Evolutionary conservation across 2,329 filamentous ascomycete genomes (phyloP).

Genomic region (Shiraia bambusicola): DNA sequence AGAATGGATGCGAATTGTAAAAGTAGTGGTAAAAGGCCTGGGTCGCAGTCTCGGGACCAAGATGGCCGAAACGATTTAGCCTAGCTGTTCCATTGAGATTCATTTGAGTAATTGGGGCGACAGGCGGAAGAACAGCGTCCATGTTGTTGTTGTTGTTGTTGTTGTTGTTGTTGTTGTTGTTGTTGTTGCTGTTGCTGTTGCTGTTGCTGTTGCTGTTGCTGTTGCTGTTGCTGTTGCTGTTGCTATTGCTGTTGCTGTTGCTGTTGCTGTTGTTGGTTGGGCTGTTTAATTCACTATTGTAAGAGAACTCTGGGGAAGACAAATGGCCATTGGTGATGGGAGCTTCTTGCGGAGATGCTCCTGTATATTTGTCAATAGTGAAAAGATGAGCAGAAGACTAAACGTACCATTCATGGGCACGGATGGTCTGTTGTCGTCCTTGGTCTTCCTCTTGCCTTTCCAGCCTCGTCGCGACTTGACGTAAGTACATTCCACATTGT

Average conservation of each 20-base stretch:
- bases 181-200: no score
- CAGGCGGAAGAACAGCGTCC: constrained; percentile 16
- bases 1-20: constrained; percentile 57
- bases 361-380: constrained; percentile 7
- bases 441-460: constrained; percentile 47
- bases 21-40: constrained; percentile 53
- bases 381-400: neutral
- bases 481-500: constrained; percentile 53
- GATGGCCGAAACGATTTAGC: constrained; percentile 29
- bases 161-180: no score
- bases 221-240: no score
- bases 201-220: no score
- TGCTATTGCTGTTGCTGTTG: no score
- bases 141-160: no score
- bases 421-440: constrained; percentile 34
- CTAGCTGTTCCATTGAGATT: constrained; percentile 38
- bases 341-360: constrained; percentile 11
- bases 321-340: constrained; percentile 24
- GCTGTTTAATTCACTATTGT: constrained; percentile 29
- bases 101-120: constrained; percentile 28
- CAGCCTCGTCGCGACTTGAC: constrained; percentile 55
- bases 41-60: constrained; percentile 33
- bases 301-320: constrained; percentile 36
- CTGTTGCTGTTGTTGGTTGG: no score
- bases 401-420: constrained; percentile 25